Conservation (phyloP, 345 rosid species). For the Brassica carinata region DNA sequence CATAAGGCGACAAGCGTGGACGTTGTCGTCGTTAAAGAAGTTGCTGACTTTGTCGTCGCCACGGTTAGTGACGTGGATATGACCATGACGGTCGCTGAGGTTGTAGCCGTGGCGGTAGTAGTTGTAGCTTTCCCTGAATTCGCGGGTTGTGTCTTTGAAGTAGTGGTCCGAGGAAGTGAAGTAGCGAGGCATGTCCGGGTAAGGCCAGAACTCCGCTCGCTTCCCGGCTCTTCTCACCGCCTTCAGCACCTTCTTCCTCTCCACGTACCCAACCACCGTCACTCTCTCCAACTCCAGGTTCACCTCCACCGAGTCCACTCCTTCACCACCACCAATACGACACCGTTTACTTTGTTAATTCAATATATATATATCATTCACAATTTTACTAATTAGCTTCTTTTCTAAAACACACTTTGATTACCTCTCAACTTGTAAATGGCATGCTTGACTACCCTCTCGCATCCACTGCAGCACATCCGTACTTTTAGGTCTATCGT, state of each 20-base stretch:
- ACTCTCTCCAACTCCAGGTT: slow-evolving; percentile 74
- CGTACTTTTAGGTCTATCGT: slow-evolving; percentile 91
- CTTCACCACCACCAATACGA: slow-evolving; percentile 39
- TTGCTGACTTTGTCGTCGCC: slow-evolving; percentile 95
- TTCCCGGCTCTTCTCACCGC: slow-evolving; percentile 85
- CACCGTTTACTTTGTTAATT: not conserved
- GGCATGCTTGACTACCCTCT: slow-evolving; percentile 84
- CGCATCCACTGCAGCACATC: slow-evolving; percentile 98
- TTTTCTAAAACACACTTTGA: not conserved
- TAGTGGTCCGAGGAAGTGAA: slow-evolving; percentile 68
- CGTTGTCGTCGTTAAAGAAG: slow-evolving; percentile 90
- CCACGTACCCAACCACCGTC: slow-evolving; percentile 83
- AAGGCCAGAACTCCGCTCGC: slow-evolving; percentile 95
- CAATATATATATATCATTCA: not conserved
- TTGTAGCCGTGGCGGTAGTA: slow-evolving; percentile 87
- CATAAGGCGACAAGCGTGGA: slow-evolving; percentile 86
- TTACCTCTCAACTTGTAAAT: slow-evolving; percentile 87
- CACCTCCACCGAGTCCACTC: slow-evolving; percentile 86
- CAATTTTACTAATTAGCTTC: not conserved
- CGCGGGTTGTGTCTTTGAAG: slow-evolving; percentile 75
- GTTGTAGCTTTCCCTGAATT: slow-evolving; percentile 85
- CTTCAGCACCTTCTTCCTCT: slow-evolving; percentile 83
- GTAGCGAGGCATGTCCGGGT: slow-evolving; percentile 78
- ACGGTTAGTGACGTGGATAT: slow-evolving; percentile 64
- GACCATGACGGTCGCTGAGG: slow-evolving; percentile 67